These are phyloP conservation scores for Clarireedia paspali DNA, from an alignment of 2,329 filamentous ascomycete species.

Conservation along the genomic window DNA sequence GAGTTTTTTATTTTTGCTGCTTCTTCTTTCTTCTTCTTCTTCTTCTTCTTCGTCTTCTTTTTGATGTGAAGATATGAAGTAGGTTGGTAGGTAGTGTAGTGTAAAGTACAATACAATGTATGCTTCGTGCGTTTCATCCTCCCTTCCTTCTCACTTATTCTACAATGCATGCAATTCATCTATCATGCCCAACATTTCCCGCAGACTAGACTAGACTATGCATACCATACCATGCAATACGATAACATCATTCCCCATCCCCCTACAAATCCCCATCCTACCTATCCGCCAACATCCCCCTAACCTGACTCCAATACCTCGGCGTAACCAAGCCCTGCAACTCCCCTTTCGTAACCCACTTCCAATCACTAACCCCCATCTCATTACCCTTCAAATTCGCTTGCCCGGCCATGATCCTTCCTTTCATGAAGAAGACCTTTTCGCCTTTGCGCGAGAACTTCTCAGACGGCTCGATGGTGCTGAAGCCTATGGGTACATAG, in stretches of 20 bases:
- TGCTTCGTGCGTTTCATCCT: neutral
- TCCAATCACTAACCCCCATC: constrained; percentile 71
- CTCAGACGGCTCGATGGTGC: constrained; percentile 49
- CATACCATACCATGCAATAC: constrained; percentile 10
- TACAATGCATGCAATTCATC: neutral
- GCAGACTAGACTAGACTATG: neutral
- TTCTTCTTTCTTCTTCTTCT: too few relatives aligned
- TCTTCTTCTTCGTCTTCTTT: too few relatives aligned
- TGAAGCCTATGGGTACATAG: constrained; percentile 78
- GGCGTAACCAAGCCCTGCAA: constrained; percentile 57
- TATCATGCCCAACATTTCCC: neutral
- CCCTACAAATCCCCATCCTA: constrained; percentile 32
- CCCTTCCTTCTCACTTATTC: neutral
- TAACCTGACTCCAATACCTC: constrained; percentile 67
- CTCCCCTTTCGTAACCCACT: constrained; percentile 90
- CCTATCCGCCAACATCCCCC: constrained; percentile 77
- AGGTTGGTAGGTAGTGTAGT: neutral
- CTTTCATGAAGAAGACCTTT: constrained; percentile 96
- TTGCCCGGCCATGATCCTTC: constrained; percentile 94
- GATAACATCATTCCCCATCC: neutral
- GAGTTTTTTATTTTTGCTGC: too few relatives aligned
- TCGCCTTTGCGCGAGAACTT: constrained; percentile 46
- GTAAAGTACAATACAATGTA: neutral
- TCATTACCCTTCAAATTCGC: constrained; percentile 67
- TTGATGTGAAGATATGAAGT: neutral